Conservation (phyloP, 352 stramenopile species). For the Phytophthora sojae region DNA sequence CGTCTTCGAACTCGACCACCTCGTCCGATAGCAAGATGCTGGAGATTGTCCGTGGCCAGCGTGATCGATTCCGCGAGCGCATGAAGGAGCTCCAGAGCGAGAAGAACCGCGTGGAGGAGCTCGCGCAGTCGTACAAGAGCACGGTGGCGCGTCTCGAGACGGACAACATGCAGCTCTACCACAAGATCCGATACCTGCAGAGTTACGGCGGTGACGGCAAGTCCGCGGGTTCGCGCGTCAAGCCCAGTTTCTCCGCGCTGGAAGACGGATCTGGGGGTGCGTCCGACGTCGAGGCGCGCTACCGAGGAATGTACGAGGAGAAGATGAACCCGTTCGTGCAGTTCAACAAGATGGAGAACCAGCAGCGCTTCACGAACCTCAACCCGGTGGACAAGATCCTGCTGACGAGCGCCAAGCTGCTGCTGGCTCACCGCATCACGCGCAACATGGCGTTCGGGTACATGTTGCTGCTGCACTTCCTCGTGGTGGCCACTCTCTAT, state of each 20-base stretch:
- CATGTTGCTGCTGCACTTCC: slow-evolving; percentile 86
- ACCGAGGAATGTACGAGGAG: slow-evolving; percentile 90
- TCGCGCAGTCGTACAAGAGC: slow-evolving; percentile 67
- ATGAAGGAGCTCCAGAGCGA: slow-evolving; percentile 84
- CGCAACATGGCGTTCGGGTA: slow-evolving; percentile 87
- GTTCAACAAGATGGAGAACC: slow-evolving; percentile 91
- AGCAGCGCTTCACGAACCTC: slow-evolving; percentile 91
- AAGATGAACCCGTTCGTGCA: slow-evolving; percentile 93
- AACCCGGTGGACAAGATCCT: slow-evolving; percentile 93
- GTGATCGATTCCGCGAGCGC: slow-evolving; percentile 82
- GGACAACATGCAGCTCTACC: slow-evolving; percentile 93
- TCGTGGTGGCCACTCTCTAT: slow-evolving; percentile 89
- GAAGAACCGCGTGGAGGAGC: slow-evolving; percentile 76
- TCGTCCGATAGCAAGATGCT: slow-evolving; percentile 82
- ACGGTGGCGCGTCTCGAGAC: slow-evolving; percentile 80
- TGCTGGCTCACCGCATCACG: slow-evolving; percentile 84
- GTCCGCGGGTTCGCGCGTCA: slow-evolving; percentile 24
- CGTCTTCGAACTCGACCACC: slow-evolving; percentile 17
- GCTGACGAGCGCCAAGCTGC: slow-evolving; percentile 85
- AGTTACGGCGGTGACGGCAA: slow-evolving; percentile 64
- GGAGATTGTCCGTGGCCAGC: slow-evolving; percentile 83
- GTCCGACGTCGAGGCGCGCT: slow-evolving; percentile 77
- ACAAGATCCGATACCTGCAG: slow-evolving; percentile 91
- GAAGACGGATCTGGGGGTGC: slow-evolving; percentile 46
- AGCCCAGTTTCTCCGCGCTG: slow-evolving; percentile 33